Evolutionary conservation across 2,329 filamentous ascomycete species (phyloP).

Genomic region (Trichocomaceae sp.): DNA sequence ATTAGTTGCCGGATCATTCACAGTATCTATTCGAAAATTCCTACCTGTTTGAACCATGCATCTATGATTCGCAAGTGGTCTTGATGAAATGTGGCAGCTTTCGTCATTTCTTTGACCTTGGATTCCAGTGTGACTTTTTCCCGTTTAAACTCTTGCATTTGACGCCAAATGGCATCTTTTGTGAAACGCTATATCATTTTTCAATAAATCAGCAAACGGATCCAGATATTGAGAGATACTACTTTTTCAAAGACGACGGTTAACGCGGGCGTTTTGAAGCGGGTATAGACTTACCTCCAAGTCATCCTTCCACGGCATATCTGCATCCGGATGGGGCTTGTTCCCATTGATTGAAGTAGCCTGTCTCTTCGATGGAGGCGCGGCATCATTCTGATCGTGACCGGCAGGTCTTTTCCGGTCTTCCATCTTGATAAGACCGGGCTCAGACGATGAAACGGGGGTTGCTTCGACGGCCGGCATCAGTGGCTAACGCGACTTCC

Average conservation of each 20-base stretch:
- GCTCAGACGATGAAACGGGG: constrained; percentile 68
- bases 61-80: constrained; percentile 88
- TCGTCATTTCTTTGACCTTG: constrained; percentile 72
- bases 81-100: constrained; percentile 74
- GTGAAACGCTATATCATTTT: constrained; percentile 62
- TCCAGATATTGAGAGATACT: constrained; percentile 28
- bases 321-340: constrained; percentile 58
- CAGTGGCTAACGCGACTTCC: constrained; percentile 53
- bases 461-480: constrained; percentile 79
- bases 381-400: constrained; percentile 70
- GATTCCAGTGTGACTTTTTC: constrained; percentile 76
- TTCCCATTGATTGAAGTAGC: constrained; percentile 64
- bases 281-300: constrained; percentile 60
- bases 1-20: constrained; percentile 2
- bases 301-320: constrained; percentile 65
- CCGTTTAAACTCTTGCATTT: constrained; percentile 97
- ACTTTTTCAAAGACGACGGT: constrained; percentile 15
- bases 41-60: constrained; percentile 88
- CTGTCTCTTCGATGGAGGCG: constrained; percentile 86
- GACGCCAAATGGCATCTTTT: constrained; percentile 93
- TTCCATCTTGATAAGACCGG: constrained; percentile 89
- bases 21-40: constrained; percentile 20
- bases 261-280: constrained; percentile 5
- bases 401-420: constrained; percentile 94
- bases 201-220: constrained; percentile 27